A percentile compares a stretch with the other conserved stretches of the same genome.
These are phyloP conservation scores for Chamaenerion angustifolium DNA, from an alignment of 345 rosid species.

Conservation along the genomic window DNA sequence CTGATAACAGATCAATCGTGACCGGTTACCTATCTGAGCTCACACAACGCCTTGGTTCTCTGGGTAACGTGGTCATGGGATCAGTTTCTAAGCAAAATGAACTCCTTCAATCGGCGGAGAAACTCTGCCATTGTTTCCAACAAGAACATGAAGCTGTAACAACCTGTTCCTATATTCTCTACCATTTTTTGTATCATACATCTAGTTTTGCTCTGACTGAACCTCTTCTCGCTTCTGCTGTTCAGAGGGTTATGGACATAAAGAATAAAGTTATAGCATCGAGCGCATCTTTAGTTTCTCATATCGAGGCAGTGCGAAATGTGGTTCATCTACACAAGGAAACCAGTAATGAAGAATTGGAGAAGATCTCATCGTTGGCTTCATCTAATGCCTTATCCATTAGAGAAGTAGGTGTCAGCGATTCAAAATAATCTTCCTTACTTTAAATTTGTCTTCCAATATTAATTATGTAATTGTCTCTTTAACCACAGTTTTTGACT, in stretches of 20 bases:
- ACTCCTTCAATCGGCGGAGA: slow-evolving; percentile 56
- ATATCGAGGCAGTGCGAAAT: slow-evolving; percentile 80
- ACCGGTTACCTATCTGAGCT: slow-evolving; percentile 53
- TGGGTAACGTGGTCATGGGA: slow-evolving; percentile 44
- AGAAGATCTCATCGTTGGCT: slow-evolving; percentile 53
- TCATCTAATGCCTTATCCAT: slow-evolving; percentile 44
- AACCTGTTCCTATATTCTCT: background rate
- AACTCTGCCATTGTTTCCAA: slow-evolving; percentile 52
- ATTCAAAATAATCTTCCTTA: background rate
- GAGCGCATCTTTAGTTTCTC: slow-evolving; percentile 51
- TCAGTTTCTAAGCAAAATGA: slow-evolving; percentile 60
- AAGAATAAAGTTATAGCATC: slow-evolving; percentile 53
- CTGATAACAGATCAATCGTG: slow-evolving; percentile 59
- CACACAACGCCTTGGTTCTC: slow-evolving; percentile 45
- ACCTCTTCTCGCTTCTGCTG: background rate
- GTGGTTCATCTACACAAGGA: slow-evolving; percentile 86
- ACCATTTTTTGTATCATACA: background rate
- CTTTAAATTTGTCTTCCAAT: background rate
- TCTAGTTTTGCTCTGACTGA: background rate
- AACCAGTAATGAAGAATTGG: slow-evolving; percentile 55
- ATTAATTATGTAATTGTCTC: background rate
- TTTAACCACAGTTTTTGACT: slow-evolving; percentile 41
- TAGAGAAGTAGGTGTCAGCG: slow-evolving; percentile 39
- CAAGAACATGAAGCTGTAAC: slow-evolving; percentile 55
- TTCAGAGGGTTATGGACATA: slow-evolving; percentile 50